These are phyloP conservation scores for Cyclotella distinguenda DNA, from an alignment of 108 stramenopile genomes.

Conservation along the genomic window DNA sequence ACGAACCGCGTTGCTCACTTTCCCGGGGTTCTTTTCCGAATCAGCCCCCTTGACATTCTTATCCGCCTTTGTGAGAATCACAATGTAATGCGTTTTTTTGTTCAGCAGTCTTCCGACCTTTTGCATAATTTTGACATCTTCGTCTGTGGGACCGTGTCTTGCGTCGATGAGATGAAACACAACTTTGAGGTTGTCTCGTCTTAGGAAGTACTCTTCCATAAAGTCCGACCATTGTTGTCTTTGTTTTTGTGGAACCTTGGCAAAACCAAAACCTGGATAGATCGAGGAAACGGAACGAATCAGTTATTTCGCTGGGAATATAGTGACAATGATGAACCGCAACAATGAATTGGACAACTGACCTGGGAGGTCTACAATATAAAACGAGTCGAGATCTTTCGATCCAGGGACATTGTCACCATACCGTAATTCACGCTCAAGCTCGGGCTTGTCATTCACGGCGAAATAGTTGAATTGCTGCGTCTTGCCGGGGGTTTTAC, in stretches of 20 bases:
- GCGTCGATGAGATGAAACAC: conserved; percentile 93
- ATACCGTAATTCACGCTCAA: conserved; percentile 80
- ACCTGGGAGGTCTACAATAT: conserved; percentile 87
- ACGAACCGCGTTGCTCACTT: conserved; percentile 61
- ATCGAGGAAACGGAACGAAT: conserved; percentile 41
- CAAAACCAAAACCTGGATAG: conserved; percentile 94
- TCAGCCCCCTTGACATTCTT: conserved; percentile 82
- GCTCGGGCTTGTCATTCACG: conserved; percentile 88
- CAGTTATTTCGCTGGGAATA: not conserved
- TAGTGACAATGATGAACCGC: not conserved
- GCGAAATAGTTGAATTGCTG: conserved; percentile 95
- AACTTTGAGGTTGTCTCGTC: conserved; percentile 66
- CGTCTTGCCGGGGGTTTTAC: conserved; percentile 95
- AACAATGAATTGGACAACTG: not conserved
- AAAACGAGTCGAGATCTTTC: conserved; percentile 83
- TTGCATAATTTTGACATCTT: conserved; percentile 88
- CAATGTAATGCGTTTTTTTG: conserved; percentile 64
- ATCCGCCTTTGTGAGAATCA: conserved; percentile 94
- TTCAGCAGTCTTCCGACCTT: conserved; percentile 56
- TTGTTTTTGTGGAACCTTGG: conserved; percentile 84
- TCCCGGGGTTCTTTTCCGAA: conserved; percentile 64
- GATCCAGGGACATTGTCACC: conserved; percentile 76
- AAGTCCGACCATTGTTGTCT: conserved; percentile 81
- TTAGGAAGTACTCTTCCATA: conserved; percentile 74
- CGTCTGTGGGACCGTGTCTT: conserved; percentile 89